A percentile compares a stretch with the other conserved stretches of the same genome.
These are phyloP conservation scores for Saksenaea oblongispora DNA, from an alignment of 371 early-diverging fungal species.

Conservation along the genomic window DNA sequence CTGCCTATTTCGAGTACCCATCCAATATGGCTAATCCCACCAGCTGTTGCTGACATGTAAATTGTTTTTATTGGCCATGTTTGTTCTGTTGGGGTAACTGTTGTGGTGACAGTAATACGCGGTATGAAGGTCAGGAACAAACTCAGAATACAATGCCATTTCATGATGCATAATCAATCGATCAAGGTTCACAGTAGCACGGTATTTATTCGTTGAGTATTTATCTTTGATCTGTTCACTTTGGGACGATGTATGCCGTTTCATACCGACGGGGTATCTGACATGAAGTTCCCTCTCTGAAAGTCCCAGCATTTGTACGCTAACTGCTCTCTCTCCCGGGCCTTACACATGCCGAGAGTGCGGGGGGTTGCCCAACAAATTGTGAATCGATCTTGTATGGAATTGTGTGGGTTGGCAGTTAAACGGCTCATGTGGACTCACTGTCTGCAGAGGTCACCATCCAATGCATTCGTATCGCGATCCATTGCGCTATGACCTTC, in stretches of 20 bases:
- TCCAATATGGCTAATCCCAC: constrained; percentile 23
- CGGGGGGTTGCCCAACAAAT: no score
- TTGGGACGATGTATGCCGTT: not conserved
- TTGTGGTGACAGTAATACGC: not conserved
- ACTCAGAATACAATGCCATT: not conserved
- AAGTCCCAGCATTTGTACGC: no score
- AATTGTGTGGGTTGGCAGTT: no score
- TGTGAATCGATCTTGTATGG: no score
- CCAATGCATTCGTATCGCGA: no score
- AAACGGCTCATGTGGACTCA: no score
- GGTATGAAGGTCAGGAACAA: not conserved
- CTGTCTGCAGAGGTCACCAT: no score
- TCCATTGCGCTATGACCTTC: no score
- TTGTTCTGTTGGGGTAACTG: not conserved
- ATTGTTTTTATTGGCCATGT: constrained; percentile 8
- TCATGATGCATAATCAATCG: not conserved
- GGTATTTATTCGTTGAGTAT: not conserved
- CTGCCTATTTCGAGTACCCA: constrained; percentile 22
- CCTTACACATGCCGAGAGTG: no score
- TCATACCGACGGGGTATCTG: not conserved
- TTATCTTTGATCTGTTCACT: not conserved
- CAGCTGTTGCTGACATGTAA: constrained; percentile 16
- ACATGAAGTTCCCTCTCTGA: no score
- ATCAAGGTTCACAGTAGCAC: no score
- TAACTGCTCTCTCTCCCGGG: no score